phyloP scores from a whole-genome alignment of 2,329 filamentous ascomycete genomes.

The Nectriaceae sp. region DNA sequence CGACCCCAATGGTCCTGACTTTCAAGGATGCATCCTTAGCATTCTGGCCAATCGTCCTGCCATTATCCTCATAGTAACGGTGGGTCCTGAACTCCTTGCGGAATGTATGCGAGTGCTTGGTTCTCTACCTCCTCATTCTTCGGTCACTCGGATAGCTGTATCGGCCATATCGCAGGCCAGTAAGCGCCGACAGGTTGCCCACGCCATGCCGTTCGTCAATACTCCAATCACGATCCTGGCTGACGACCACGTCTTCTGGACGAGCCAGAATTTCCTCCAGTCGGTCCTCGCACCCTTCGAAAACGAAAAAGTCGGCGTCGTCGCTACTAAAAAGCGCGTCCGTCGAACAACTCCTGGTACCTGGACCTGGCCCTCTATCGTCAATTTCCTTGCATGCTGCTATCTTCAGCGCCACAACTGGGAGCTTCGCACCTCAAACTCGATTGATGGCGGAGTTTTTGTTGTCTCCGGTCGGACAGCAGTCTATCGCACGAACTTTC shows the following conservation, averaged over 20 bases:
- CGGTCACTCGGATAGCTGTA: constrained; percentile 30
- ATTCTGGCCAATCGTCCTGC: constrained; percentile 41
- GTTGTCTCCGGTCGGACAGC: constrained; percentile 59
- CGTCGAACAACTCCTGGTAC: constrained; percentile 35
- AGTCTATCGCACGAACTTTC: constrained; percentile 51
- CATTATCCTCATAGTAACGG: constrained; percentile 47
- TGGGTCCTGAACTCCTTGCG: constrained; percentile 33
- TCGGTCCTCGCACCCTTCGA: constrained; percentile 46
- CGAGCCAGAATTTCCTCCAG: constrained; percentile 38
- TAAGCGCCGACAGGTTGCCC: constrained; percentile 51
- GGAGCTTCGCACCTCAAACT: constrained; percentile 57
- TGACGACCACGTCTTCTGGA: constrained; percentile 59
- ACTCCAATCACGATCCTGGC: constrained; percentile 47
- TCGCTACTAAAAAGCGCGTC: constrained; percentile 59
- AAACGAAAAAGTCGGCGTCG: constrained; percentile 50
- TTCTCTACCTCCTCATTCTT: constrained; percentile 5
- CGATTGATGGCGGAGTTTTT: constrained; percentile 60
- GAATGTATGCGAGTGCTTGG: constrained; percentile 18
- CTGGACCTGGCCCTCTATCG: constrained; percentile 35
- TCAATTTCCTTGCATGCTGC: constrained; percentile 59
- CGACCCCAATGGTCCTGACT: constrained; percentile 42
- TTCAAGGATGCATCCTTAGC: constrained; percentile 42
- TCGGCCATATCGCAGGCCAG: constrained; percentile 36
- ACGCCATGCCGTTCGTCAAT: constrained; percentile 37
- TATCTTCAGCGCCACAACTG: constrained; percentile 65